phyloP scores from a whole-genome alignment of 768 basidiomycete species.

The Boletus eberwhitei region DNA sequence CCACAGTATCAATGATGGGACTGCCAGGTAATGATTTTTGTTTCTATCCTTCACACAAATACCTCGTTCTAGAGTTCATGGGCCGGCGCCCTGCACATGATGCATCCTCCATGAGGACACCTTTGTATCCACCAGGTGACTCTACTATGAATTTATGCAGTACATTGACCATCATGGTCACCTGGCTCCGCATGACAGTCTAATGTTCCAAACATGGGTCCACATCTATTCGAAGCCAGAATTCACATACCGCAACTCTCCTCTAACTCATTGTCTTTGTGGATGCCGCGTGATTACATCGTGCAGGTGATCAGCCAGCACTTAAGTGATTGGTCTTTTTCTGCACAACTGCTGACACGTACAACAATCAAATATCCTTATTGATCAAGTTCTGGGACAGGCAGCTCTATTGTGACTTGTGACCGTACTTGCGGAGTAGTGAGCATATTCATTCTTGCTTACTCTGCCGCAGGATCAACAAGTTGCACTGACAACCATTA shows the following conservation, averaged over 20 bases:
- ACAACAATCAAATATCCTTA: not conserved
- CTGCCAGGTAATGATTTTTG: not conserved
- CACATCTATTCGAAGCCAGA: constrained; percentile 2
- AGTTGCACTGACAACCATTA: not conserved
- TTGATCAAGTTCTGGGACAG: not conserved
- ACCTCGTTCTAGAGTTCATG: not conserved
- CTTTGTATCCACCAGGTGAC: not conserved
- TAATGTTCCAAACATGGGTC: not conserved
- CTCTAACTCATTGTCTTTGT: not conserved
- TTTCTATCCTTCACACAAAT: not conserved
- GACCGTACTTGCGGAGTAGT: not conserved
- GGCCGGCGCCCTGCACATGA: not conserved
- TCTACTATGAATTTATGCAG: not conserved
- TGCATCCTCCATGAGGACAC: not conserved
- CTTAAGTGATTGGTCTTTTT: not conserved
- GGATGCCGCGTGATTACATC: not conserved
- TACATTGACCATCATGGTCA: not conserved
- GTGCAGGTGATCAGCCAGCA: not conserved
- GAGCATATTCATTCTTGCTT: not conserved
- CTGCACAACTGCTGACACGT: not conserved
- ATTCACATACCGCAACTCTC: not conserved
- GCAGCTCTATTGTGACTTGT: not conserved
- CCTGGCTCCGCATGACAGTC: not conserved
- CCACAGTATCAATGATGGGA: not conserved
- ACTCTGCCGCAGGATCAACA: not conserved